phyloP scores from a whole-genome alignment of 176 grass and related monocot species.

The Puccinellia tenuiflora region DNA sequence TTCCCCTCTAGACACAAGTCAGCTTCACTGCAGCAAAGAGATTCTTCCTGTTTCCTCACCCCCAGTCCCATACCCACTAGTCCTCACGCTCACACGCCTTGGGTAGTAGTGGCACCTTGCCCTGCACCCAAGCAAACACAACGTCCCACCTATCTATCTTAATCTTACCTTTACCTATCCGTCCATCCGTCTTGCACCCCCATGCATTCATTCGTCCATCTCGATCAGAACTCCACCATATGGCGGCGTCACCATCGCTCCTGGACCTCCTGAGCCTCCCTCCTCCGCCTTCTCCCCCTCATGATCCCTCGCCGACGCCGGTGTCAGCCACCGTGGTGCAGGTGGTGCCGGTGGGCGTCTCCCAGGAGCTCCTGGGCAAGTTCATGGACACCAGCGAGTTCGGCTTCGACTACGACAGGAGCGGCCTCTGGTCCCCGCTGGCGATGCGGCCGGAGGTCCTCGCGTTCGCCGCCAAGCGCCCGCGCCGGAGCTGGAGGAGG shows the following conservation, averaged over 20 bases:
- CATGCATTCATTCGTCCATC: slow-evolving; percentile 34
- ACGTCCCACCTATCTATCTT: slow-evolving; percentile 35
- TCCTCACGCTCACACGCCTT: not conserved
- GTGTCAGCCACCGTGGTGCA: slow-evolving; percentile 26
- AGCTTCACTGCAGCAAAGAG: slow-evolving; percentile 7
- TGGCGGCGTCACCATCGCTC: slow-evolving; percentile 5
- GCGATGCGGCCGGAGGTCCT: slow-evolving; percentile 43
- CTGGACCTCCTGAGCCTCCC: slow-evolving; percentile 40
- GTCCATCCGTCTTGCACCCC: not conserved
- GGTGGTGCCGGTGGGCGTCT: slow-evolving; percentile 62
- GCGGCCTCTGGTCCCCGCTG: slow-evolving; percentile 83
- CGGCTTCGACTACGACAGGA: slow-evolving; percentile 74
- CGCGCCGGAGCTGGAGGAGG: slow-evolving; percentile 24
- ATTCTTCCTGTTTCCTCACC: slow-evolving; percentile 36
- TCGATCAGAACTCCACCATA: not conserved
- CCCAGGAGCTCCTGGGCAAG: slow-evolving; percentile 59
- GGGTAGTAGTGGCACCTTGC: slow-evolving; percentile 12
- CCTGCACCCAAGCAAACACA: slow-evolving; percentile 43
- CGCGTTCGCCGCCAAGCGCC: not conserved
- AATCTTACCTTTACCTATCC: not conserved
- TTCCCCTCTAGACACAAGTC: slow-evolving; percentile 6
- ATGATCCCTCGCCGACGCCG: not conserved
- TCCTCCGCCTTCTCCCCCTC: not conserved
- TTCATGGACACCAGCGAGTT: slow-evolving; percentile 72
- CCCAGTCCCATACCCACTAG: slow-evolving; percentile 16